Evolutionary conservation across 148 eudicot species (phyloP), one percentile per base, ranked within the genome.

Genomic region (Chenopodium berlandieri): DNA sequence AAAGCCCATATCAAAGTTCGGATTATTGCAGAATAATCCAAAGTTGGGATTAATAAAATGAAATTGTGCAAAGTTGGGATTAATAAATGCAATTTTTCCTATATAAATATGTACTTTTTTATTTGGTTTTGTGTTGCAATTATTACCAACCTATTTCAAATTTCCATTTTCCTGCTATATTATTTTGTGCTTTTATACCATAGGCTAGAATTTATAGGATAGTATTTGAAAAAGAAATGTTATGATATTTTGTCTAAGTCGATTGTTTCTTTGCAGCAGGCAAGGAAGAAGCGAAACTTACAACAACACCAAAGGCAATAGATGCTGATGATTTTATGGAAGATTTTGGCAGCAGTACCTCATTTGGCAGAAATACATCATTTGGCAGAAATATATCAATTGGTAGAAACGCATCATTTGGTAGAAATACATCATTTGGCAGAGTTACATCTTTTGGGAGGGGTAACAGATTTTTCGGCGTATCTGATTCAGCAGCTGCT

Each of bases 381-480:
- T 50, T 50, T 50, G 54, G 54, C 54, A 50, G 54, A 12, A 13
- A 48, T 48, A 9, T 12, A 48, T 48, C 52, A 12, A 9, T 48
- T 48, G 52, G 52, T 12, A 47, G 52, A 47, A 9, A 47, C 7
- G 7, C 50, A 47, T 47, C 50, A 9, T 47, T 47, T 47, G 50
- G 50, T 9, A 47, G 50, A 47, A 47, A 48, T 48, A 48, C 14
- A 48, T 48, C 52, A 12, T 48, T 48, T 12, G 52, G 52, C 52
- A 48, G 52, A 12, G 3, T 2, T 50, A 50, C 54, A 50, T 50
- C 54, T 11, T 50, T 50, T 50, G 54, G 81, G 1, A 89, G 71
- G 79, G 89, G 92, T 46, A 94, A 85, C 83, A 91, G 78, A 60
- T 90, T 94, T 27, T 89, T 94, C 10, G 92, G 93, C 47, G 84